Conservation (phyloP, 495 filamentous ascomycete species). For the Alectoria sarmentosa region DNA sequence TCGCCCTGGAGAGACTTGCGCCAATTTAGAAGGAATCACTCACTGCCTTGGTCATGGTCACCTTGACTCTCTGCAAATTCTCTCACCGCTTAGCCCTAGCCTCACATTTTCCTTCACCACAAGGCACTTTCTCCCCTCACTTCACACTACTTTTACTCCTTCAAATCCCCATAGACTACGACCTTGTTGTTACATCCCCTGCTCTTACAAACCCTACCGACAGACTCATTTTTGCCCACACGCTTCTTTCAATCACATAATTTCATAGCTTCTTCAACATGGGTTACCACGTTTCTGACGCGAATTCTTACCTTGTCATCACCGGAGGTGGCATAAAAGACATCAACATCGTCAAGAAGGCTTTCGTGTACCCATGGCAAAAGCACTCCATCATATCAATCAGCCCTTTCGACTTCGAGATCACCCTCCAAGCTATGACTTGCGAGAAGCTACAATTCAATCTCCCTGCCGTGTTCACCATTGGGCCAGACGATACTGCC, state of each 20-base stretch:
- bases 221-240: neutral
- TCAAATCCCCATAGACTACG: neutral
- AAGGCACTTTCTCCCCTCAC: neutral
- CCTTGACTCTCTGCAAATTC: neutral
- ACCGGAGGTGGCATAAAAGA: slow-evolving; percentile 66
- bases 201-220: neutral
- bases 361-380: slow-evolving; percentile 61
- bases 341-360: slow-evolving; percentile 67
- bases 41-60: neutral
- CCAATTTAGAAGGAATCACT: neutral
- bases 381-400: slow-evolving; percentile 49
- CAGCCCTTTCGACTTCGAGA: slow-evolving; percentile 68
- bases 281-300: slow-evolving; percentile 33
- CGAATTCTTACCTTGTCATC: slow-evolving; percentile 65
- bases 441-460: slow-evolving; percentile 73
- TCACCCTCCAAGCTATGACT: slow-evolving; percentile 77
- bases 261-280: neutral
- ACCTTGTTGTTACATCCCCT: neutral
- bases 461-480: slow-evolving; percentile 76
- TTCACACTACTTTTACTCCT: neutral
- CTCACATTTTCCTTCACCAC: neutral
- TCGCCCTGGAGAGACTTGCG: neutral
- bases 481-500: slow-evolving; percentile 63
- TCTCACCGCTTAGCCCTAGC: neutral
- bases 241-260: neutral